Evolutionary conservation across 345 rosid genomes (phyloP), one percentile per base, ranked within the genome.

Genomic region (Jatropha curcas): DNA sequence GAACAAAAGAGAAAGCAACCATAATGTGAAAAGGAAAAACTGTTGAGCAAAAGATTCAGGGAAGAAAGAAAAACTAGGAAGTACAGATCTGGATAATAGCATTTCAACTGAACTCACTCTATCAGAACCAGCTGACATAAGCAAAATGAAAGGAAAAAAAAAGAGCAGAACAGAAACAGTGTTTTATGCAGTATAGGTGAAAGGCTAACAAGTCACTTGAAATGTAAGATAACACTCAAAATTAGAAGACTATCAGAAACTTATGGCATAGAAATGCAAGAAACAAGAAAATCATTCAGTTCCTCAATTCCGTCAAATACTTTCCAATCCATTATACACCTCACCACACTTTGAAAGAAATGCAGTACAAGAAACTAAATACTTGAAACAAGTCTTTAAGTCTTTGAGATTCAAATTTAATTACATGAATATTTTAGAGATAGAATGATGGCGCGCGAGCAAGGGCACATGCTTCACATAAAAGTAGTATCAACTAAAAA

Each of bases 1-100:
- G 37, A 78, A 63, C n/a, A 77, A 39, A 66, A 67, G 19, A 37
- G 31, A 62, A 50, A 58, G 20, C n/a, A 11, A 8, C 22, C 33
- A 68, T 71, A 19, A 30, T 17, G 6, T 7, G 71, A 24, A 1
- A 28, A 73, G 45, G 41, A 50, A 52, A 67, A 43, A 25, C 28
- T 37, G n/a, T 17, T 9, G 30, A 56, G 16, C 17, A 30, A 58
- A 9, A 27, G 24, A 35, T 65, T 27, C 1, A 37, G 14, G 4
- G 6, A 19, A 33, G 31, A n/a, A 51, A 7, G n/a, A 67, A 39
- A 56, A 27, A 27, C 12, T 11, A 14, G 55, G 11, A 20, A 43
- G 56, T 16, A 31, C 6, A 60, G 31, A 4, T 60, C 16, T 7
- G 20, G 19, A 7, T 3, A 22, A 24, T 4, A 56, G 72, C 35